Evolutionary conservation across 192 early-diverging fungal genomes (phyloP).

Genomic region (Coemansia sp.): DNA sequence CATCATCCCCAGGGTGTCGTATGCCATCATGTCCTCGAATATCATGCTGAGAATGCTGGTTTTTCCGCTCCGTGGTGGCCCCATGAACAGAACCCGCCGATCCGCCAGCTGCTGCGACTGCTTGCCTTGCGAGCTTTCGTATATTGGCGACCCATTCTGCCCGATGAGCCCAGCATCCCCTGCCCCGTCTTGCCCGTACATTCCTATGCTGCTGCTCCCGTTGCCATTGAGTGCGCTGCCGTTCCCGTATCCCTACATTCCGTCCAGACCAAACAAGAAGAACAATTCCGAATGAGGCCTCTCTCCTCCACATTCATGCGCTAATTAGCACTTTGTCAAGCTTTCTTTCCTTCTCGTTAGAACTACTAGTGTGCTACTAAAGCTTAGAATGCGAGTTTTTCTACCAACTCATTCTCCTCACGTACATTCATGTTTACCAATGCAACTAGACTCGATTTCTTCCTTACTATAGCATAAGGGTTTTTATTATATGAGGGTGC

Average conservation of each 20-base stretch:
- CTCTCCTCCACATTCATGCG: too few relatives aligned
- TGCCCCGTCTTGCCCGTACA: conserved; percentile 20
- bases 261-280: not conserved
- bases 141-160: conserved; percentile 24
- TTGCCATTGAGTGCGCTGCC: not conserved
- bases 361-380: too few relatives aligned
- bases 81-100: conserved; percentile 51
- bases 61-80: conserved; percentile 52
- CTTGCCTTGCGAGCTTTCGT: conserved; percentile 11
- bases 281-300: not conserved
- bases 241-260: conserved; percentile 12
- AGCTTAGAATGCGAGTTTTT: too few relatives aligned
- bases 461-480: not conserved
- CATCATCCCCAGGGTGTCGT: conserved; percentile 38
- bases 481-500: too few relatives aligned
- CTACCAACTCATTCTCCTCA: too few relatives aligned
- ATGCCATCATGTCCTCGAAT: conserved; percentile 31
- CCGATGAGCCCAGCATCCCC: conserved; percentile 24
- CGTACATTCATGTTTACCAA: not conserved
- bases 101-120: conserved; percentile 25
- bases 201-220: conserved; percentile 11
- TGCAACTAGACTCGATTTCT: not conserved
- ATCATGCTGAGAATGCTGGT: conserved; percentile 48
- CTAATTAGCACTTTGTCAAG: too few relatives aligned
- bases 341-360: too few relatives aligned